These are phyloP conservation scores for Exsudoporus frostii DNA, from an alignment of 768 basidiomycete genomes.

Conservation along the genomic window DNA sequence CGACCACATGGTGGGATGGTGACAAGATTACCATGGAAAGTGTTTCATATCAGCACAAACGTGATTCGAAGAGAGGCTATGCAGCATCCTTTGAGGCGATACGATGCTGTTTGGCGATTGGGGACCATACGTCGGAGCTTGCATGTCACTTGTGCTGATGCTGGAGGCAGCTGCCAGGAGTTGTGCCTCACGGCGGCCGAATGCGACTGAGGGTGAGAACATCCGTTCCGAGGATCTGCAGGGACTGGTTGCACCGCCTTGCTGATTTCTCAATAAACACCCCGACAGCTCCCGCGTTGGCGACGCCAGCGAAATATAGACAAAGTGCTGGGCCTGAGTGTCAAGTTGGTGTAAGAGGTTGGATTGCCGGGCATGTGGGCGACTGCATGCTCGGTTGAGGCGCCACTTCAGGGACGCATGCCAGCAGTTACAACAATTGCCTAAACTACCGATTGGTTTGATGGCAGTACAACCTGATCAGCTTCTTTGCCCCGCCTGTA, in stretches of 20 bases:
- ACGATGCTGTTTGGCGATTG: conserved; percentile 4
- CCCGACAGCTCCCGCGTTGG: conserved; percentile 9
- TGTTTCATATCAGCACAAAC: background rate
- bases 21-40: background rate
- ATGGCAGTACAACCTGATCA: conserved; percentile 31
- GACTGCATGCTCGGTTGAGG: conserved; percentile 5
- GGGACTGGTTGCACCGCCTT: conserved; percentile 17
- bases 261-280: conserved; percentile 3
- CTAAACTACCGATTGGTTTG: conserved; percentile 25
- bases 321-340: background rate
- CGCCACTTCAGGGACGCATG: conserved; percentile 16
- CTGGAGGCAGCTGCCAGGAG: background rate
- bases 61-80: conserved; percentile 8
- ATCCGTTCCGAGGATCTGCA: conserved; percentile 13
- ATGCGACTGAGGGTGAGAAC: background rate
- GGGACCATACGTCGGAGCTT: conserved; percentile 2
- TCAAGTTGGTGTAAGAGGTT: background rate
- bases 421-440: conserved; percentile 16
- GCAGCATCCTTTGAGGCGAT: background rate
- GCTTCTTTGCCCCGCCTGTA: conserved; percentile 35
- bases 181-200: background rate
- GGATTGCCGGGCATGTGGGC: background rate
- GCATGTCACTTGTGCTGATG: background rate
- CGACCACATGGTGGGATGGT: background rate
- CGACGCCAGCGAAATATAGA: background rate